A percentile compares a stretch with the other conserved stretches of the same genome.
phyloP scores from a whole-genome alignment of 2,329 filamentous ascomycete genomes.

The Emericellopsis atlantica region DNA sequence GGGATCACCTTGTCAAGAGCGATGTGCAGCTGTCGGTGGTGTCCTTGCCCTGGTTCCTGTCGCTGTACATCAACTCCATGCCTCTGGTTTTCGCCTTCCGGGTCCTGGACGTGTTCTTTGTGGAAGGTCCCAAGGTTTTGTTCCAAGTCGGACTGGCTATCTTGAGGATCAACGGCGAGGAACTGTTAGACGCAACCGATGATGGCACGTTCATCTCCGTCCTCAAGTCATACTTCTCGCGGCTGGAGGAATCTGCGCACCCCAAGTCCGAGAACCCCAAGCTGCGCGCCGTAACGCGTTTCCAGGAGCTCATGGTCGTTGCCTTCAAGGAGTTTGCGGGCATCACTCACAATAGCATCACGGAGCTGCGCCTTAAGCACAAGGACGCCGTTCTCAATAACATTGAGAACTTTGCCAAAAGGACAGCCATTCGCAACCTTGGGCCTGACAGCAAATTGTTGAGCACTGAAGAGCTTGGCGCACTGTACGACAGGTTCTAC shows the following conservation, averaged over 20 bases:
- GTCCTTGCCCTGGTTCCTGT: constrained; percentile 94
- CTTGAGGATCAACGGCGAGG: constrained; percentile 90
- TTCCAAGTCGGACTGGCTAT: constrained; percentile 98
- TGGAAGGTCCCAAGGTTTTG: constrained; percentile 92
- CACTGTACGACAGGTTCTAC: constrained; percentile 91
- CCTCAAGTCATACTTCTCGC: constrained; percentile 85
- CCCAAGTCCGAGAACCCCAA: constrained; percentile 94
- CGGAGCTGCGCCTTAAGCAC: constrained; percentile 79
- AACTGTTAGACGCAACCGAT: constrained; percentile 82
- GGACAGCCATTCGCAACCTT: constrained; percentile 89
- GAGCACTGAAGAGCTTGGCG: constrained; percentile 72
- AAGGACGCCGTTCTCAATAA: constrained; percentile 90
- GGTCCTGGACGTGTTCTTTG: constrained; percentile 94
- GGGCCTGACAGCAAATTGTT: constrained; percentile 92
- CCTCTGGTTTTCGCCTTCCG: constrained; percentile 94
- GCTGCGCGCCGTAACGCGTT: constrained; percentile 82
- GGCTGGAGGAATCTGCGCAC: constrained; percentile 89
- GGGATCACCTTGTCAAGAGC: constrained; percentile 94
- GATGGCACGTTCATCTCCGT: constrained; percentile 96
- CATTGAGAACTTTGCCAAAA: constrained; percentile 94
- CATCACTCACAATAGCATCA: constrained; percentile 87
- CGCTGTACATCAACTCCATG: constrained; percentile 99
- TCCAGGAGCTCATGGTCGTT: constrained; percentile 97
- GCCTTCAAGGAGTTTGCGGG: constrained; percentile 96
- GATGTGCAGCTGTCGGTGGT: constrained; percentile 97